Evolutionary conservation across 352 stramenopile genomes (phyloP), one percentile per base, ranked within the genome.

Genomic region (Hyaloperonospora brassicae): DNA sequence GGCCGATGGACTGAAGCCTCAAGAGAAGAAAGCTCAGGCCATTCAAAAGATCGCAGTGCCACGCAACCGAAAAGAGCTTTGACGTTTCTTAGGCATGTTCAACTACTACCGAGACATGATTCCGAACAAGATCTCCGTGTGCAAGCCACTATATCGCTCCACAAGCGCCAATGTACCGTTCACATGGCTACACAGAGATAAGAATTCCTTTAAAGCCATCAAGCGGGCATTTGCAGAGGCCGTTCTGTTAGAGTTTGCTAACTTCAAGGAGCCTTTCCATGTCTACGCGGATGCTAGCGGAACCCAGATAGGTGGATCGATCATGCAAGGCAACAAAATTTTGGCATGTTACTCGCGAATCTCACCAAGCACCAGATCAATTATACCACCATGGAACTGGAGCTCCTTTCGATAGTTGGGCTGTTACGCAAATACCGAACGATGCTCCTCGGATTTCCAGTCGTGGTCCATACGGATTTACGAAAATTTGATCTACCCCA

Each of bases 41-140:
- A 57, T 57, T 1, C 43, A 57, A n/a, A 31, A 57, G 9, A 51
- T 51, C 23, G 51, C 42, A n/a, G 30, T 50, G 11, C 42, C 42
- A 14, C 5, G 25, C 1, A 50, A 47, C 31, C 47, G 45, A 23
- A 25, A 35, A 3, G 44, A 59, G 24, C 12, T 57, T 1, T 30
- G 43, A 0, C 4, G 43, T 0, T 52, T 59, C 14, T 13, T 59
- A 0, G 42, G 44, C 0, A 59, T 59, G 44, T 8, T 52, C 9
- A 24, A 44, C 0, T 52, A 59, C 5, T 57, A 57, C 23, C 17
- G 31, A 1, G 51, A 57, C 5, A 57, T 57, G 41, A 22, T 50
- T 1, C 43, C 51, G 4, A 57, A 57, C 13, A 50, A 46, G 22
- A 46, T 42, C 3, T 13, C 17, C 1, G 1, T 51, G 5, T 50